Conservation (phyloP, 2,329 filamentous ascomycete genomes). For the Beauveria sp. region DNA sequence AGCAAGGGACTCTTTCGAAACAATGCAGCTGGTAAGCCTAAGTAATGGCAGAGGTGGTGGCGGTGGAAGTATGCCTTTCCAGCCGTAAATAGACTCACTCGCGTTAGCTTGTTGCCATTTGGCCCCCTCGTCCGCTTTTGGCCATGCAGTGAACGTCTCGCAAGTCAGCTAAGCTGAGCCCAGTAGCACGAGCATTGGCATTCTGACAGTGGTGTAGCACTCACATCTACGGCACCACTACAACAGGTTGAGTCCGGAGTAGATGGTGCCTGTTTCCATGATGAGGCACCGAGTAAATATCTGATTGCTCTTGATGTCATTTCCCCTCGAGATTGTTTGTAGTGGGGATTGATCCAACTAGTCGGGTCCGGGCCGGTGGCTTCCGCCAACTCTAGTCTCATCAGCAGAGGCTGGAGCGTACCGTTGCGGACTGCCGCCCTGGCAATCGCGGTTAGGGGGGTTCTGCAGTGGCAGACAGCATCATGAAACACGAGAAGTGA, state of each 20-base stretch:
- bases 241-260: background rate
- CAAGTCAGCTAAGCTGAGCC: background rate
- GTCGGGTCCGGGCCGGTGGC: slow-evolving; percentile 9
- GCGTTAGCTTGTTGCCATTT: background rate
- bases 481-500: background rate
- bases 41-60: background rate
- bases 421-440: slow-evolving; percentile 1
- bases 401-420: background rate
- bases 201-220: background rate
- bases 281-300: background rate
- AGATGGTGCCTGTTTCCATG: background rate
- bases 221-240: background rate
- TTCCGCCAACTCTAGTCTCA: slow-evolving; percentile 5
- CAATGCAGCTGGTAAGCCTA: background rate
- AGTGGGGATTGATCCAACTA: slow-evolving; percentile 7
- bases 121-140: background rate
- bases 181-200: background rate
- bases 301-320: slow-evolving; percentile 7
- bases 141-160: background rate
- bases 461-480: background rate
- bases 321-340: slow-evolving; percentile 7
- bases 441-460: background rate
- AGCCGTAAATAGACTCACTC: background rate
- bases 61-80: background rate
- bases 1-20: background rate